phyloP scores from a whole-genome alignment of 495 filamentous ascomycete species.

The Penicillium robsamsonii region DNA sequence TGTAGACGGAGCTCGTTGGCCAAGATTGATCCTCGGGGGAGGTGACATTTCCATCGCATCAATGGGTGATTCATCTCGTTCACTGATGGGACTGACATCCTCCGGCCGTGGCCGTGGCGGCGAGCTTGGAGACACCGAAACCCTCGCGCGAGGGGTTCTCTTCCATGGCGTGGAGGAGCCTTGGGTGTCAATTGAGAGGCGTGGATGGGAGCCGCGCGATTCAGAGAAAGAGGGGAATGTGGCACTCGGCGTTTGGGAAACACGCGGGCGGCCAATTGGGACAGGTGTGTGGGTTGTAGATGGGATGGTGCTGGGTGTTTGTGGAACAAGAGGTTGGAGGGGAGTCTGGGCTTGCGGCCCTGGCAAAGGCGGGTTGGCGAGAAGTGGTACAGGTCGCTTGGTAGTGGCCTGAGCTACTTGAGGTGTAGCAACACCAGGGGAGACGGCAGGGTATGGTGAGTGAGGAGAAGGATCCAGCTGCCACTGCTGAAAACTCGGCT shows the following conservation, averaged over 20 bases:
- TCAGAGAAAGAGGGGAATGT: constrained; percentile 28
- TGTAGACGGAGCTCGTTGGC: constrained; percentile 24
- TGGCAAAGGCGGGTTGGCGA: constrained; percentile 6
- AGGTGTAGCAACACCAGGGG: constrained; percentile 20
- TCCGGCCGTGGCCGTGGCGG: constrained; percentile 47
- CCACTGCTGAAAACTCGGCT: constrained; percentile 45
- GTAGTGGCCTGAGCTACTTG: constrained; percentile 14
- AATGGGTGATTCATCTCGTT: constrained; percentile 42
- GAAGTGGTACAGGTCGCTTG: constrained; percentile 22
- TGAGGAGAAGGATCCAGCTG: constrained; percentile 38
- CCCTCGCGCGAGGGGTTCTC: constrained; percentile 35
- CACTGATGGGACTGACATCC: constrained; percentile 55
- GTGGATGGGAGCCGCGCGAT: constrained; percentile 31
- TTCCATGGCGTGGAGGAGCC: constrained; percentile 53
- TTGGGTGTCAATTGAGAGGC: constrained; percentile 44
- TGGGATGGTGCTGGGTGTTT: constrained; percentile 31
- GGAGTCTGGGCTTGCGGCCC: constrained; percentile 9
- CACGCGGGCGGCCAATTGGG: constrained; percentile 21
- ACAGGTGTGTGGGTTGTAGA: constrained; percentile 26
- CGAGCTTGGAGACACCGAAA: constrained; percentile 44
- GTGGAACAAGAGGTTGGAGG: constrained; percentile 25
- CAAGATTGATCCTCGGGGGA: constrained; percentile 27
- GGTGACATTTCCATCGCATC: constrained; percentile 35
- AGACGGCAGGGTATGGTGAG: constrained; percentile 35
- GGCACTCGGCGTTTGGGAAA: constrained; percentile 33